These are phyloP conservation scores for Kwoniella sp. DNA, from an alignment of 768 basidiomycete species.

Conservation along the genomic window DNA sequence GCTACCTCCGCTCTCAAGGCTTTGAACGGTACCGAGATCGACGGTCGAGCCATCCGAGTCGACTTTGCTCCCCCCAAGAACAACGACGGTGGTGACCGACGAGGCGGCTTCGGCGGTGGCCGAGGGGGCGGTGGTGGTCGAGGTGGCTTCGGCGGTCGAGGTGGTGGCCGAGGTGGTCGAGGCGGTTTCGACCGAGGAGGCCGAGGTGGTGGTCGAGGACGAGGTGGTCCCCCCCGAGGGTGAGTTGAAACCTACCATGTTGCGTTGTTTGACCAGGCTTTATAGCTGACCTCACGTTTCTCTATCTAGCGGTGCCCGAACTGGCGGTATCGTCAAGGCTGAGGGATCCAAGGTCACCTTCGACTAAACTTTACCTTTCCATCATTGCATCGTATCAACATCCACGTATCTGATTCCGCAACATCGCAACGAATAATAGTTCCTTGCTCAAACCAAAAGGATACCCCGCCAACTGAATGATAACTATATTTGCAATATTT, in stretches of 20 bases:
- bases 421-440: not conserved
- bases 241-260: slow-evolving; percentile 15
- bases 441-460: slow-evolving; percentile 1
- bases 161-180: slow-evolving; percentile 36
- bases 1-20: slow-evolving; percentile 79
- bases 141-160: slow-evolving; percentile 30
- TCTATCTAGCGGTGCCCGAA: slow-evolving; percentile 58
- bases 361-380: slow-evolving; percentile 37
- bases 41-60: slow-evolving; percentile 76
- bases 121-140: slow-evolving; percentile 50
- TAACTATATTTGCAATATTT: slow-evolving; percentile 3
- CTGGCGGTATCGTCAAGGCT: slow-evolving; percentile 67
- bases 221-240: slow-evolving; percentile 58
- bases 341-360: slow-evolving; percentile 62
- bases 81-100: slow-evolving; percentile 58
- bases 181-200: slow-evolving; percentile 54
- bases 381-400: slow-evolving; percentile 1
- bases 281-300: slow-evolving; percentile 17
- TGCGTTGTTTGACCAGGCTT: slow-evolving; percentile 6
- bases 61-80: slow-evolving; percentile 60
- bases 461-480: slow-evolving; percentile 11
- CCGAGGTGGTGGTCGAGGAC: slow-evolving; percentile 56
- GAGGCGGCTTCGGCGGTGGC: slow-evolving; percentile 32
- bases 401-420: not conserved
- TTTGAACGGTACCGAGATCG: slow-evolving; percentile 72